Evolutionary conservation across 345 rosid genomes (phyloP).

Genomic region (Erysimum cheiranthoides): DNA sequence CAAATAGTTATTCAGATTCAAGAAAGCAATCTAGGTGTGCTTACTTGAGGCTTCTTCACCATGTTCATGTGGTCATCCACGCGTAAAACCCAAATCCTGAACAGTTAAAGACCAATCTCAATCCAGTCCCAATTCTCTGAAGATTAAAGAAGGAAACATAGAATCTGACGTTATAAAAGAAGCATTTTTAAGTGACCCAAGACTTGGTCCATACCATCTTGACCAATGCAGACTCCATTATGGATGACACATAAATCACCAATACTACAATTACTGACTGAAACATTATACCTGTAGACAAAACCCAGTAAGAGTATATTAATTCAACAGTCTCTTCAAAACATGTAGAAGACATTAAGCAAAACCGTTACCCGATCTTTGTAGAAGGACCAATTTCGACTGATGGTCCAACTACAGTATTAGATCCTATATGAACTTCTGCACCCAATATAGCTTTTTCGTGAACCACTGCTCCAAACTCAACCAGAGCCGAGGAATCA

Average conservation of each 20-base stretch:
- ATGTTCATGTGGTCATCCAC: constrained; percentile 71
- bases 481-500: constrained; percentile 61
- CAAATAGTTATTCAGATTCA: constrained; percentile 1
- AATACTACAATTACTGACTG: constrained; percentile 65
- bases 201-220: constrained; percentile 67
- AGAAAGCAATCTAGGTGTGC: constrained; percentile 36
- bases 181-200: too few relatives aligned
- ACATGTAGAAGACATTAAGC: background rate
- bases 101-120: constrained; percentile 11
- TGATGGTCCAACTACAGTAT: constrained; percentile 69
- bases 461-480: constrained; percentile 69
- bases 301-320: too few relatives aligned
- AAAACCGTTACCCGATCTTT: constrained; percentile 58
- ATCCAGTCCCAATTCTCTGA: constrained; percentile 1
- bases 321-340: constrained; percentile 1
- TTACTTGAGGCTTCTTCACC: constrained; percentile 86
- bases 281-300: constrained; percentile 63
- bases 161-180: too few relatives aligned
- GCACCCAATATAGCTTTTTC: constrained; percentile 61
- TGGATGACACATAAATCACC: constrained; percentile 73
- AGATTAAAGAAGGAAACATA: background rate
- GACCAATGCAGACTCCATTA: constrained; percentile 82
- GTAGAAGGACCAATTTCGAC: constrained; percentile 63
- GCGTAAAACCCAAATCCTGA: constrained; percentile 84
- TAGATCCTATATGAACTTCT: constrained; percentile 67